Evolutionary conservation across 2,329 filamentous ascomycete genomes (phyloP), one percentile per base, ranked within the genome.

Genomic region (Curvularia hawaiiensis): DNA sequence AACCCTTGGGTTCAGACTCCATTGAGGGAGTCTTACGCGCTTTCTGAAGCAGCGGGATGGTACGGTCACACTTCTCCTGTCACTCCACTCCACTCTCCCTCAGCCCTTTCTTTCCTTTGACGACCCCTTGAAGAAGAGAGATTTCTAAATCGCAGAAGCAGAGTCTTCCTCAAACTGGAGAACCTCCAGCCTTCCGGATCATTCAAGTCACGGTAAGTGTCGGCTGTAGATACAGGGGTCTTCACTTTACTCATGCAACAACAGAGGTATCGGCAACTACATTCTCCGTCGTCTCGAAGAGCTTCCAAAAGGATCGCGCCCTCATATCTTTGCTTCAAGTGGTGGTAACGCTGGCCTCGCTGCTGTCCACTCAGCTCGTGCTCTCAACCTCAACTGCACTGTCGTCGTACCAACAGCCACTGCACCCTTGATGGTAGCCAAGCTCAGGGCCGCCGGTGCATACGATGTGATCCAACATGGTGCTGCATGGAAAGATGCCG

Each of bases 291-390:
- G 74, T 50, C 77, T 80, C 18, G 75, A 77, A 54, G 70, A 72
- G 70, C 75, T 62, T 66, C 78, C 60, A 63, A 35, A 61, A 43
- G 63, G 62, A 56, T 61, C 63, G n/a, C 54, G 67, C 41, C 65
- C 65, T 2, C 90, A 90, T 79, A 94, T 95, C 82, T 95, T 91
- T 79, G 89, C 85, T 70, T 90, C 88, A 12, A 90, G 87, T 2
- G 91, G 90, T 57, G 92, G 92, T 56, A 96, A 96, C 71, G 92
- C 92, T 2, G 92, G 92, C 1, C 85, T 96, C 4, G 92, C 91
- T 1, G 91, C 90, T 68, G 90, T 91, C 16, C 88, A 86, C 47
- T 89, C 91, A 1, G 89, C 91, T 12, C 79, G 80, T 24, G 80
- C 84, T 2, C 82, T 95, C 7, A 78, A 81, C 6, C 83, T 85